Evolutionary conservation across 2,329 filamentous ascomycete species (phyloP).

Genomic region (Colletotrichum coccodes): DNA sequence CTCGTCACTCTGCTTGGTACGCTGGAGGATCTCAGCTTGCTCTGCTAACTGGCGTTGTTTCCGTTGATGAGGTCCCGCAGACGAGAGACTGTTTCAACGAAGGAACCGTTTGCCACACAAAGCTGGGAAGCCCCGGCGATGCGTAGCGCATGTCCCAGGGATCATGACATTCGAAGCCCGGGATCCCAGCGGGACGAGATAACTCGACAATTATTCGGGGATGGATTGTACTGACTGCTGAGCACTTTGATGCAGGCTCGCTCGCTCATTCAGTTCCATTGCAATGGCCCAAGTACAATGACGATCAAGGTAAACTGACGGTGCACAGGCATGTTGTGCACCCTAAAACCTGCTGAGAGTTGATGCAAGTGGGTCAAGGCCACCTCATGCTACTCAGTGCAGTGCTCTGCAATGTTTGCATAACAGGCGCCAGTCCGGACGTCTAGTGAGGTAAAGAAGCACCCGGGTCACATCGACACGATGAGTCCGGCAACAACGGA

Average conservation of each 20-base stretch:
- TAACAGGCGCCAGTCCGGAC: not conserved
- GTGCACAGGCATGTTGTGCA: not conserved
- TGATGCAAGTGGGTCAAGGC: slow-evolving; percentile 8
- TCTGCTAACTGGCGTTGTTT: not conserved
- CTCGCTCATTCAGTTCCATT: not conserved
- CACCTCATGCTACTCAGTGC: not conserved
- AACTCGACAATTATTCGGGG: not conserved
- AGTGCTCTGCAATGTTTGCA: not conserved
- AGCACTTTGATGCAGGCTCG: not conserved
- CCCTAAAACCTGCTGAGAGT: slow-evolving; percentile 8
- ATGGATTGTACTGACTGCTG: not conserved
- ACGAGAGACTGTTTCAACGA: slow-evolving; percentile 6
- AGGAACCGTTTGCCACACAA: not conserved
- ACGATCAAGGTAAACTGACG: not conserved
- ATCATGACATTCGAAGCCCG: not conserved
- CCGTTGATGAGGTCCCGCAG: not conserved
- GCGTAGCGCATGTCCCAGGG: not conserved
- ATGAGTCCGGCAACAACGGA: not conserved
- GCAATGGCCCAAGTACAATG: not conserved
- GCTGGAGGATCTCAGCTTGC: not conserved
- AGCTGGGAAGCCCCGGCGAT: slow-evolving; percentile 6
- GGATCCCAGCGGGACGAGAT: not conserved
- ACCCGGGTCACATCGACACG: not conserved
- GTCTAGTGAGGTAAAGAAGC: not conserved
- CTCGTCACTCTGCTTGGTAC: not conserved